Evolutionary conservation across 305 asterid species (phyloP), one percentile per base, ranked within the genome.

Genomic region (Vinca major): DNA sequence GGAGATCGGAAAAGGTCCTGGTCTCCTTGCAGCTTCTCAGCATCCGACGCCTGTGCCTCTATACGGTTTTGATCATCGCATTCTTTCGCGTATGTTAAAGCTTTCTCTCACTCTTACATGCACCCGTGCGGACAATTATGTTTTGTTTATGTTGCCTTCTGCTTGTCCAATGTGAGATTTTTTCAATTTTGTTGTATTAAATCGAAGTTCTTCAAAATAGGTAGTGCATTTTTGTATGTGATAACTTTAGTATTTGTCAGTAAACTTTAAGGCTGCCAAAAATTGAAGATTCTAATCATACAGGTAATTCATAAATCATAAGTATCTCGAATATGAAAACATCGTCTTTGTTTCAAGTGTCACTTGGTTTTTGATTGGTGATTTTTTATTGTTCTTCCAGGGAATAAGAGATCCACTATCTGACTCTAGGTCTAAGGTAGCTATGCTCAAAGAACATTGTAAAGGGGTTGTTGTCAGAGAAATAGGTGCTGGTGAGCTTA

Each of bases 371-470:
- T 39, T 39, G 67, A 52, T 44, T 54, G n/a, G 20, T 75, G 26
- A 57, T 39, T 26, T 55, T 12, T 66, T 11, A 50, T 73, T 39
- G 52, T 57, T 50, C 68, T 74, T 65, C 62, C 76, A 91, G 98
- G 98, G 98, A 74, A 86, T 84, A 94, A 85, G 88, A 83, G 98
- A 91, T 70, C 91, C 95, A 66, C 78, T 88, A 10, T 74, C 74
- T 11, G 83, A 91, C 79, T 86, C 95, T 41, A 80, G 69, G 74
- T 77, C 86, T 12, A 79, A 68, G 83, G 66, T 89, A 73, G 79
- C 85, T 14, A 72, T 83, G 86, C 75, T 86, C 65, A 77, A 81
- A 66, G 87, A 84, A 67, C 90, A 84, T 75, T 85, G 81, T 79
- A 75, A 76, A 67, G 95, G 89, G 66, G 61, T 85, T 70, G 70